Evolutionary conservation across 768 basidiomycete genomes (phyloP).

Genomic region (Sporobolomyces pararoseus): DNA sequence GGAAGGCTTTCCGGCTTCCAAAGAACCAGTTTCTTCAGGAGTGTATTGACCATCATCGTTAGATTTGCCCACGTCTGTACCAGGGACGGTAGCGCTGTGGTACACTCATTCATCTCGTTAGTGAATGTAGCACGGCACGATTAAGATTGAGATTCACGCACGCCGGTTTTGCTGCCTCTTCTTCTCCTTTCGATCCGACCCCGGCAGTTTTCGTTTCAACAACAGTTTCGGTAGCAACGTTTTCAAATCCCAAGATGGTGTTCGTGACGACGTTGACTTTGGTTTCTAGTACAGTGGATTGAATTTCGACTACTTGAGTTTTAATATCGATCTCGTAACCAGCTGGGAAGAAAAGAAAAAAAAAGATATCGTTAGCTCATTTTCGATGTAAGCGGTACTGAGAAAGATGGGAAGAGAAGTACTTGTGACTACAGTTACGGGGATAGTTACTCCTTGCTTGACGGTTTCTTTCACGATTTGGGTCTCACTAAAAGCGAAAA

Average conservation of each 20-base stretch:
- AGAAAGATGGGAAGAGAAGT: not conserved
- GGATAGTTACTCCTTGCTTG: conserved; percentile 9
- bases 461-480: conserved; percentile 15
- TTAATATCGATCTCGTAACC: conserved; percentile 3
- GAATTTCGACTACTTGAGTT: not conserved
- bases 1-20: not conserved
- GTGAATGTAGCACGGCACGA: too few species aligned
- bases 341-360: not conserved
- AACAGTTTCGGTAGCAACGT: not conserved
- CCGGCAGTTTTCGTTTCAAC: not conserved
- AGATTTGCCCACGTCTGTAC: too few species aligned
- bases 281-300: conserved; percentile 23
- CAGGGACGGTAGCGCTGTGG: too few species aligned
- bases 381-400: not conserved
- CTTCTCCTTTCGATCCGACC: not conserved
- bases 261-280: conserved; percentile 17
- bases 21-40: not conserved
- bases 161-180: not conserved
- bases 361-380: not conserved
- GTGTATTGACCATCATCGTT: not conserved
- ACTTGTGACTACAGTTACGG: conserved; percentile 14
- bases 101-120: too few species aligned
- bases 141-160: too few species aligned
- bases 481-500: conserved; percentile 7
- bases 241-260: not conserved